Evolutionary conservation across 257 asterid genomes (phyloP).

Genomic region (Gentiana dahurica): DNA sequence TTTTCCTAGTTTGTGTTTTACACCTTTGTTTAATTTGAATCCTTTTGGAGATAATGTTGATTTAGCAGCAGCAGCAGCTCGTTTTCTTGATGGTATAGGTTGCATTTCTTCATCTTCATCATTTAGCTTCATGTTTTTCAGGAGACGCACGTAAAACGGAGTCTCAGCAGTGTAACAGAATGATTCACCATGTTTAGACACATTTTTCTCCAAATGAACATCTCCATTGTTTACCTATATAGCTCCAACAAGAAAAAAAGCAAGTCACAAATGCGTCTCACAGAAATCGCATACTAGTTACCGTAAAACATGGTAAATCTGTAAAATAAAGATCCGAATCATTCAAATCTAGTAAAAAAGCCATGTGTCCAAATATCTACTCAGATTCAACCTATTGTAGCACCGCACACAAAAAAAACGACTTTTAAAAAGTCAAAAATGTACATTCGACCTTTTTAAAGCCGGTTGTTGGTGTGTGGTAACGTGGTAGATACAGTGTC

Average conservation of each 20-base stretch:
- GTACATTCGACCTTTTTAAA: too few species aligned
- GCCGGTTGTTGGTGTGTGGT: too few species aligned
- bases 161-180: conserved; percentile 45
- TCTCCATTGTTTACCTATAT: conserved; percentile 81
- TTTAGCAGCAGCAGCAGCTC: conserved; percentile 16
- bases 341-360: too few species aligned
- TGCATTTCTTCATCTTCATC: conserved; percentile 15
- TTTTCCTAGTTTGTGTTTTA: conserved; percentile 29
- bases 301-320: too few species aligned
- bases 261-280: background rate
- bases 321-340: too few species aligned
- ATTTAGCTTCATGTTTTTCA: conserved; percentile 27
- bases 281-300: too few species aligned
- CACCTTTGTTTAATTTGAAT: conserved; percentile 9
- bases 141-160: conserved; percentile 52
- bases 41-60: conserved; percentile 33
- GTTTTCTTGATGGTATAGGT: conserved; percentile 42
- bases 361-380: too few species aligned
- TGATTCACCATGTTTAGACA: conserved; percentile 9
- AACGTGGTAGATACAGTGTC: too few species aligned
- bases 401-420: background rate
- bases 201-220: conserved; percentile 39
- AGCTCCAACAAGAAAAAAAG: background rate
- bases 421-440: too few species aligned
- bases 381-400: too few species aligned